Base-by-base conservation (phyloP, 1,139 yeast genomes). In the Lodderomyces parapsilosis region DNA sequence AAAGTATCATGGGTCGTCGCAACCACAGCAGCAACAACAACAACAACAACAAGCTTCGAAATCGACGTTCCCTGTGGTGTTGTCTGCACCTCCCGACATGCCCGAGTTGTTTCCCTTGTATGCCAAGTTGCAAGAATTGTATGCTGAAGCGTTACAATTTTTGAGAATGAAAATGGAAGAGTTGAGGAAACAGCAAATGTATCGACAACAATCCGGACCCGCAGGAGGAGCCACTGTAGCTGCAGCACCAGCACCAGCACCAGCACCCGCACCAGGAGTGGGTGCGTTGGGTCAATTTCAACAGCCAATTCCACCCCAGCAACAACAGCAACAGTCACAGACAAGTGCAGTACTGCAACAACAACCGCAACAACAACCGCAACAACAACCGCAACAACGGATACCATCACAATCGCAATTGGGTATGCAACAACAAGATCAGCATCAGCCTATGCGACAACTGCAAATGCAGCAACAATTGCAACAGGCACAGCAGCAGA, bases 31-130 rank as follows among this genome's bases (percentile, higher is more conserved):
- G 13, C 56, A 50, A 40, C 59, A 57, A 35, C 27, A 24, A 9
- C 60, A 0, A 5, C 60, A 56, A 14, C 55, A 50, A 40, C 59
- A 57, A 34, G 57, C 56, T 6, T 62, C 58, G 14, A 58, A 69
- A 53, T 57, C 73, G 39, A 62, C 75, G 44, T 73, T 77, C 47
- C 84, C 84, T 0, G 66, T 74, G 30, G 73, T 78, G 39, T 66
- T 78, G 49, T 65, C 77, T 3, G 74, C 84, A 6, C 83, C 83
- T 2, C 72, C 71, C 5, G 82, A 78, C 41, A 69, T 78, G 68
- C 80, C 82, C 0, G 83, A 78, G 52, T 63, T 79, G 42, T 63
- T 60, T 43, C 74, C 66, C 38, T 64, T 75, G 40, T 79, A 79
- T 54, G 60, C 65, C 30, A 62, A 71, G 42, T 60, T 79, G 41